Percentiles rank a stretch among this genome's conserved stretches.
Evolutionary conservation across 2,329 filamentous ascomycete genomes (phyloP).

Genomic region (Thermomyces lanuginosus): DNA sequence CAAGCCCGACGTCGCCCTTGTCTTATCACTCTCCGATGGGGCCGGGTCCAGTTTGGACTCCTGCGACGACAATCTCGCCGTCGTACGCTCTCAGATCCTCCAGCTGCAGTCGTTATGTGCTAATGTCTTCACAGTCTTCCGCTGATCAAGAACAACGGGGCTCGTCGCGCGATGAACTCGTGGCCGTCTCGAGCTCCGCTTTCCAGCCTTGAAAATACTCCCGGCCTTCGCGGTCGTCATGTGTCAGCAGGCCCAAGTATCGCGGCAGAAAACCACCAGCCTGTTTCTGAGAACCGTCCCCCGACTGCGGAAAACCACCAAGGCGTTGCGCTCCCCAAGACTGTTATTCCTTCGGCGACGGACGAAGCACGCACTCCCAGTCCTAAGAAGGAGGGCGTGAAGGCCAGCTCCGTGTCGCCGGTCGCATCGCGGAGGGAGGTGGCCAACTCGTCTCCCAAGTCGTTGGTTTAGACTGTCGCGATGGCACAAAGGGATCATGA

Average conservation of each 20-base stretch:
- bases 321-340: conserved; percentile 22
- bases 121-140: conserved; percentile 22
- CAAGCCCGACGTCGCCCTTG: conserved; percentile 27
- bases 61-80: conserved; percentile 33
- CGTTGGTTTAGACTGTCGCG: conserved; percentile 13
- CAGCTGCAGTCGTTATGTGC: too few species aligned
- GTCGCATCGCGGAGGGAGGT: conserved; percentile 25
- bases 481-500: too few species aligned
- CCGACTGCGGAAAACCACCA: conserved; percentile 15
- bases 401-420: conserved; percentile 22
- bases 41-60: conserved; percentile 28
- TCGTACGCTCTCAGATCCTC: conserved; percentile 23
- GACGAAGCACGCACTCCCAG: conserved; percentile 22
- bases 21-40: conserved; percentile 29
- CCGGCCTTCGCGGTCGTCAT: conserved; percentile 17
- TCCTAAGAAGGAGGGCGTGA: conserved; percentile 25
- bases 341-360: conserved; percentile 16
- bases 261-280: conserved; percentile 16
- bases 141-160: conserved; percentile 22
- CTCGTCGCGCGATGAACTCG: conserved; percentile 19
- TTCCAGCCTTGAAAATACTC: conserved; percentile 24
- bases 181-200: conserved; percentile 24
- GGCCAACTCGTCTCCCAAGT: conserved; percentile 19
- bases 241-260: conserved; percentile 13
- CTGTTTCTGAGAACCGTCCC: too few species aligned